Conservation (phyloP, 176 grass and related monocot species). For the Aechmea fasciata region DNA sequence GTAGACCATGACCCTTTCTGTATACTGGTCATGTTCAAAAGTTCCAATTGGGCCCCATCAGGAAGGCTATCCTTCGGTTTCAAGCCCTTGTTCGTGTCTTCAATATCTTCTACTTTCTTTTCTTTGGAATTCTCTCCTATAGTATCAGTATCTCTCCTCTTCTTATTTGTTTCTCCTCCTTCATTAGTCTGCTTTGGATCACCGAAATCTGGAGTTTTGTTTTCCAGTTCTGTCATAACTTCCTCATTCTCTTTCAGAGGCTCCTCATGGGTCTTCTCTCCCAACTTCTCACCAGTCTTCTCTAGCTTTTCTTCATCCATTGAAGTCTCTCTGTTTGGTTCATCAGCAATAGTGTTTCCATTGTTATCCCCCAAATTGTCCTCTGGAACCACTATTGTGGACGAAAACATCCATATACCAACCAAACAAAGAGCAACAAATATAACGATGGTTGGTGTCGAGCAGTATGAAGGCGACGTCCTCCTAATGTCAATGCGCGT, state of each 20-base stretch:
- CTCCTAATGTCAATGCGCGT: constrained; percentile 25
- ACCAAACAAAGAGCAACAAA: constrained; percentile 70
- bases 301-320: not conserved
- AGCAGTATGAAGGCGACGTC: constrained; percentile 32
- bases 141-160: not conserved
- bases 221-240: not conserved
- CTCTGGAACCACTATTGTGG: constrained; percentile 48
- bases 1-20: constrained; percentile 35
- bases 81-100: not conserved
- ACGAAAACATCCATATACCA: constrained; percentile 63
- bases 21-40: constrained; percentile 41
- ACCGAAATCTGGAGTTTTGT: constrained; percentile 5
- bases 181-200: constrained; percentile 19
- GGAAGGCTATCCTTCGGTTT: constrained; percentile 36
- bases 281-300: not conserved
- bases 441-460: constrained; percentile 27
- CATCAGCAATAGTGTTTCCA: not conserved
- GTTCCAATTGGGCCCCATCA: constrained; percentile 29
- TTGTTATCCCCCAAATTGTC: constrained; percentile 5
- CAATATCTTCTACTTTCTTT: constrained; percentile 4
- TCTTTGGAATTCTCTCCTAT: constrained; percentile 12
- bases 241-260: constrained; percentile 8
- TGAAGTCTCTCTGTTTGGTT: not conserved
- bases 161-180: constrained; percentile 7
- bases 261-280: constrained; percentile 8